A percentile compares a stretch with the other conserved stretches of the same genome.
Conservation (phyloP, 805 yeast species). For the Sporopachydermia quercuum region DNA sequence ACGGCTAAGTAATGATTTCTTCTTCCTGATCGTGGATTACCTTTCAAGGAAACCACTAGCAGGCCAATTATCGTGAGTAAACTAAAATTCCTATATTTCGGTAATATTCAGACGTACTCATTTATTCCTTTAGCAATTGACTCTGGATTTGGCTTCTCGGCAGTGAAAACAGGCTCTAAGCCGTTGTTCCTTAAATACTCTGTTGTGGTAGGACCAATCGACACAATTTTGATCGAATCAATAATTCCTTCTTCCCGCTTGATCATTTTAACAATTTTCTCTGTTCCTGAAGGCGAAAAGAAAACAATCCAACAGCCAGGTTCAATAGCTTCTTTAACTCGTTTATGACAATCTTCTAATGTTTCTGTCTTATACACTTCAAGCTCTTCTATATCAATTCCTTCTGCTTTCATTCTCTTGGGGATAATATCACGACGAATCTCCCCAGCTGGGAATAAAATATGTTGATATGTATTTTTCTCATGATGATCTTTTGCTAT, state of each 20-base stretch:
- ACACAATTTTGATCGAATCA: constrained; percentile 37
- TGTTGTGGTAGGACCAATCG: constrained; percentile 84
- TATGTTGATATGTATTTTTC: constrained; percentile 7
- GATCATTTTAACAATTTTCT: constrained; percentile 37
- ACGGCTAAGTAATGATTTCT: too few species aligned
- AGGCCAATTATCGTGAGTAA: too few species aligned
- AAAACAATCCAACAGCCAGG: constrained; percentile 56
- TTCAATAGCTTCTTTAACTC: constrained; percentile 12
- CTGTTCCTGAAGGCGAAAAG: constrained; percentile 86
- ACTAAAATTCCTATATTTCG: too few species aligned
- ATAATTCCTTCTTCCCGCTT: constrained; percentile 8
- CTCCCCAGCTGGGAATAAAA: constrained; percentile 72
- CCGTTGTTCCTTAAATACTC: constrained; percentile 41
- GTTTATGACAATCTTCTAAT: constrained; percentile 28
- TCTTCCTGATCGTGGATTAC: too few species aligned
- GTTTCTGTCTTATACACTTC: constrained; percentile 57
- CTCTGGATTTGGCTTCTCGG: constrained; percentile 57
- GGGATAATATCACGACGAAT: constrained; percentile 76
- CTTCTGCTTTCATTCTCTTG: constrained; percentile 28
- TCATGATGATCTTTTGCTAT: constrained; percentile 26
- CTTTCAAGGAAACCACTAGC: too few species aligned
- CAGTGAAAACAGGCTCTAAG: constrained; percentile 45
- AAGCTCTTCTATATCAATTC: constrained; percentile 36
- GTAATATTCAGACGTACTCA: too few species aligned
- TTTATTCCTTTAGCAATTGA: constrained; percentile 34